Base-by-base conservation (phyloP, 2,329 filamentous ascomycete genomes). In the Lachnellula cervina region DNA sequence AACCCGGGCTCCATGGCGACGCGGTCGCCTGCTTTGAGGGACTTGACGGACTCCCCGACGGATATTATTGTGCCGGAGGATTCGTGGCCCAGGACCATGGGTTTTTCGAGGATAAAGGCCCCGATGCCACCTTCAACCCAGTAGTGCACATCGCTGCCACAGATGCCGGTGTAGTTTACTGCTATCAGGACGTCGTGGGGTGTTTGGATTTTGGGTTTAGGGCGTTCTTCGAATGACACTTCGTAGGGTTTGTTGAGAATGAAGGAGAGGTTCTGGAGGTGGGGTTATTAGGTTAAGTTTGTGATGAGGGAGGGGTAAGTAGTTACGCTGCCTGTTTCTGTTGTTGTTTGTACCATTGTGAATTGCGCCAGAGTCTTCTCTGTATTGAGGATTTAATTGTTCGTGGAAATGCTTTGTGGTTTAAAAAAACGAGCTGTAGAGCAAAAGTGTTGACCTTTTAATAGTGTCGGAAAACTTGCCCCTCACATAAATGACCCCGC, bases 1-100 rank as follows among this genome's bases (percentile, higher is more conserved):
- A 89, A 81, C 50, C 93, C 93, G 14, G 95, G 93, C 78, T 97
- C 93, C 43, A 97, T 77, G n/a, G 93, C 91, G 19, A 97, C 87
- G 65, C 89, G 86, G 74, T 97, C 92, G 56, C 92, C 92, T 11
- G 79, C 69, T 63, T 81, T 75, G 60, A 96, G 81, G 34, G 72
- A 74, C 44, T 75, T 83, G 5, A 90, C 87, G 13, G 75, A 76
- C 1, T 79, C 70, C 19, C 90, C 91, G 42, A 89, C 77, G 46
- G 82, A 80, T 52, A 90, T 83, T 42, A 97, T 79, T 28, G 89
- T 87, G 57, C 91, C 92, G 8, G 90, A 81, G 14, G 90, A 92
- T 70, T 88, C 86, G 70, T 89, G 86, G 63, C 86, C 86, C 0
- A 88, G 77, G 25, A 82, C 80, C 70, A 88, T 78, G 38, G 86